phyloP scores from a whole-genome alignment of 805 yeast genomes.

The Yarrowia sp. region DNA sequence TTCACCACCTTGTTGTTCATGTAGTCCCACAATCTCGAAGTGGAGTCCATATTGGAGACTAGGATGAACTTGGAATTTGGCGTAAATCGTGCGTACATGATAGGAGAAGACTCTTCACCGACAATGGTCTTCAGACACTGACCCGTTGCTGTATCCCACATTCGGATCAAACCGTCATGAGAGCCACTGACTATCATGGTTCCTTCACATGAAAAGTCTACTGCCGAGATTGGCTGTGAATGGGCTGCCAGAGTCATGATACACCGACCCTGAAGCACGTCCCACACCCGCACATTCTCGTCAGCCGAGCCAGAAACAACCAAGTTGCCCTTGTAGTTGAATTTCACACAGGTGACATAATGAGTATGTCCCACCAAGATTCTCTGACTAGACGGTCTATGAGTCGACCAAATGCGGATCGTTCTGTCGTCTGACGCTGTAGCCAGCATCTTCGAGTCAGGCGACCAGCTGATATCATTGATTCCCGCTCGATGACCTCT shows the following conservation, averaged over 20 bases:
- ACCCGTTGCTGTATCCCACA: conserved; percentile 87
- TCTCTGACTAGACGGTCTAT: conserved; percentile 56
- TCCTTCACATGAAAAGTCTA: conserved; percentile 79
- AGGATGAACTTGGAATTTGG: conserved; percentile 82
- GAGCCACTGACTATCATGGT: conserved; percentile 85
- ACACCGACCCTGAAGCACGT: conserved; percentile 69
- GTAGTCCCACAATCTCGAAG: conserved; percentile 83
- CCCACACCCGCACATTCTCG: conserved; percentile 93
- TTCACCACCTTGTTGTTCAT: conserved; percentile 80
- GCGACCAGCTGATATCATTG: conserved; percentile 79
- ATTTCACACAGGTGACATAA: conserved; percentile 75
- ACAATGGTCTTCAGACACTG: conserved; percentile 91
- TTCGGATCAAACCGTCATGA: conserved; percentile 86
- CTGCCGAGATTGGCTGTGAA: conserved; percentile 82
- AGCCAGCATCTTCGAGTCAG: conserved; percentile 74
- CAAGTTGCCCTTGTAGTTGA: conserved; percentile 76
- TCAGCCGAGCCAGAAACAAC: conserved; percentile 85
- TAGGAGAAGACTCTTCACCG: conserved; percentile 64
- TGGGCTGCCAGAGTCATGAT: conserved; percentile 88
- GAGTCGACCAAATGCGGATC: conserved; percentile 67
- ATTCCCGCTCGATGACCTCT: conserved; percentile 74
- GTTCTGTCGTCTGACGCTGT: conserved; percentile 88
- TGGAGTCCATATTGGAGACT: conserved; percentile 82
- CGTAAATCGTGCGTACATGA: conserved; percentile 72
- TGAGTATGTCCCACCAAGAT: conserved; percentile 79